phyloP scores from a whole-genome alignment of 257 asterid species.

The Solanum arcanum region DNA sequence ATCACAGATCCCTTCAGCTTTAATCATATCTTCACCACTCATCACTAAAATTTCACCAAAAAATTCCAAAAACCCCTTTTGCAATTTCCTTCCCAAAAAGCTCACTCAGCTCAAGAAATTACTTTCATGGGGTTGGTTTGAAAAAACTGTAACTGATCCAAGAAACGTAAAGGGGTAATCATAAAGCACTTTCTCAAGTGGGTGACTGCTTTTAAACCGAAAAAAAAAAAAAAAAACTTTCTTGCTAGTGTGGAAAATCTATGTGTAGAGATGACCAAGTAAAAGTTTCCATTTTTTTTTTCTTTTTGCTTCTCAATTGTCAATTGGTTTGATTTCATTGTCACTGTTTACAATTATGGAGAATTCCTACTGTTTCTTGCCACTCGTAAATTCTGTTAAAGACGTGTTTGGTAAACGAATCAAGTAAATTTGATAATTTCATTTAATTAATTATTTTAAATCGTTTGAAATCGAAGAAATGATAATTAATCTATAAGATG shows the following conservation, averaged over 20 bases:
- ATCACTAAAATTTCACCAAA: background rate
- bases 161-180: background rate
- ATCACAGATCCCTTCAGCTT: conserved; percentile 18
- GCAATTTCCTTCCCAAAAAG: background rate
- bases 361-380: background rate
- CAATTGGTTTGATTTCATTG: background rate
- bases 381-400: background rate
- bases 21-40: conserved; percentile 44
- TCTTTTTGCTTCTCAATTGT: background rate
- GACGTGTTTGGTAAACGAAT: background rate
- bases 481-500: too few relatives aligned
- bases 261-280: background rate
- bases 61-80: background rate
- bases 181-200: background rate
- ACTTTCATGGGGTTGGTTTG: background rate
- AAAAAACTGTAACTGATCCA: background rate
- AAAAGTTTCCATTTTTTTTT: background rate
- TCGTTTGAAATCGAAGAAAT: too few relatives aligned
- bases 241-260: background rate
- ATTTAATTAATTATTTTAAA: background rate
- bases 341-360: background rate
- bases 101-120: background rate
- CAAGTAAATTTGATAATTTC: background rate
- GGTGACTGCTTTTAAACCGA: background rate
- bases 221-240: background rate